phyloP scores from a whole-genome alignment of 2,329 filamentous ascomycete species.

The Microdochium nivale region DNA sequence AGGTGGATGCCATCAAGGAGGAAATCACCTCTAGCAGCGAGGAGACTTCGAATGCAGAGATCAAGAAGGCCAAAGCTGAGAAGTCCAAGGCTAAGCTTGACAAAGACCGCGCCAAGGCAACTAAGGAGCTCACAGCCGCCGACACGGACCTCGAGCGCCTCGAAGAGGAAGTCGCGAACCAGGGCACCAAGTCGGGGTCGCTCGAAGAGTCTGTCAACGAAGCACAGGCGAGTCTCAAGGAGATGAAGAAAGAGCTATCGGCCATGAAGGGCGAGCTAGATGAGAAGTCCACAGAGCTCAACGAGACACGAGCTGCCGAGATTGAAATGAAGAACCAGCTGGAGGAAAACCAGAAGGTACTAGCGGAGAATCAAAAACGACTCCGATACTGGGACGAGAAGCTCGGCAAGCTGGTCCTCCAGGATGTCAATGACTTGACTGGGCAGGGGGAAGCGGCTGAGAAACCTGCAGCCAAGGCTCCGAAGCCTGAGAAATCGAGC shows the following conservation, averaged over 20 bases:
- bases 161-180: conserved; percentile 68
- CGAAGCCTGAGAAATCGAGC: conserved; percentile 3
- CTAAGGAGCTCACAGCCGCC: conserved; percentile 68
- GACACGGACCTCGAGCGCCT: conserved; percentile 67
- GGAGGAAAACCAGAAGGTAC: conserved; percentile 87
- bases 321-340: conserved; percentile 99
- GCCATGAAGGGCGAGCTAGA: conserved; percentile 79
- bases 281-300: conserved; percentile 75
- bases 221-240: conserved; percentile 67
- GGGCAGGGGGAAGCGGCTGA: conserved; percentile 23
- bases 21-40: conserved; percentile 76
- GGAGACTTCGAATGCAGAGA: conserved; percentile 76
- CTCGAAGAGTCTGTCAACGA: conserved; percentile 69
- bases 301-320: conserved; percentile 79
- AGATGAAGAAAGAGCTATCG: conserved; percentile 73
- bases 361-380: conserved; percentile 78
- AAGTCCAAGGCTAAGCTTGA: conserved; percentile 84
- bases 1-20: conserved; percentile 81
- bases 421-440: conserved; percentile 66
- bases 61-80: conserved; percentile 84
- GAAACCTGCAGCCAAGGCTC: conserved; percentile 14
- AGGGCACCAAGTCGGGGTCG: conserved; percentile 66
- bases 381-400: conserved; percentile 86
- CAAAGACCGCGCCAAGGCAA: conserved; percentile 71
- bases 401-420: conserved; percentile 70